phyloP scores from a whole-genome alignment of 257 asterid species.

The Nicotiana sylvestris region DNA sequence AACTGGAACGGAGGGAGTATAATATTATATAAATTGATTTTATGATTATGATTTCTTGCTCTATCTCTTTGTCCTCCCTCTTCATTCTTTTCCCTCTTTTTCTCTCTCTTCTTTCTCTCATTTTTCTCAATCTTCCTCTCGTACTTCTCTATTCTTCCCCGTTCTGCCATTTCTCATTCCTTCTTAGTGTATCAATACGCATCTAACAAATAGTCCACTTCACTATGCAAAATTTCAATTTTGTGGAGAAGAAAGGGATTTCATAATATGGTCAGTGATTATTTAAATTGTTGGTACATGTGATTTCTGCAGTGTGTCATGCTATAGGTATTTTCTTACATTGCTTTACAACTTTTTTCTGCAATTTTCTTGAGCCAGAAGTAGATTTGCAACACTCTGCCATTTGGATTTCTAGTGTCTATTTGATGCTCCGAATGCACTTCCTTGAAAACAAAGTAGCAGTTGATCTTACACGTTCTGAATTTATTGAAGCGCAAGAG shows the following conservation, averaged over 20 bases:
- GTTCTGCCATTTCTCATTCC: not conserved
- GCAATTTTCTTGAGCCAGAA: conserved; percentile 47
- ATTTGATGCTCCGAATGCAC: conserved; percentile 83
- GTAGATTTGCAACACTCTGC: conserved; percentile 88
- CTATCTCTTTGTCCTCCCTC: not conserved
- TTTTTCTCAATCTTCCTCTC: not conserved
- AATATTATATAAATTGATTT: not conserved
- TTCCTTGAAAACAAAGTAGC: conserved; percentile 94
- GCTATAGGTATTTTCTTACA: conserved; percentile 19
- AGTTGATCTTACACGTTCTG: conserved; percentile 85
- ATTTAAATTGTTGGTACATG: conserved; percentile 4
- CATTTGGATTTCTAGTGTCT: conserved; percentile 95
- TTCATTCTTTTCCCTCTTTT: not conserved
- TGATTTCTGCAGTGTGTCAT: conserved; percentile 1
- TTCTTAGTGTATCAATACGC: not conserved
- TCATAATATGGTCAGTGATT: not conserved
- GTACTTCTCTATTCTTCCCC: not conserved
- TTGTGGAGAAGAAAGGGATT: not conserved
- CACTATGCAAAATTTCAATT: not conserved
- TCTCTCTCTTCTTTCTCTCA: not conserved
- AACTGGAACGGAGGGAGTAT: too few species aligned
- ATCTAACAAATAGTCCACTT: not conserved
- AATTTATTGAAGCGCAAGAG: conserved; percentile 89
- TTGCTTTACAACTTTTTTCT: conserved; percentile 17
- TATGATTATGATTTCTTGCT: not conserved